Base-by-base conservation (phyloP, 371 early-diverging fungal species). In the Mitosporidium daphniae region DNA sequence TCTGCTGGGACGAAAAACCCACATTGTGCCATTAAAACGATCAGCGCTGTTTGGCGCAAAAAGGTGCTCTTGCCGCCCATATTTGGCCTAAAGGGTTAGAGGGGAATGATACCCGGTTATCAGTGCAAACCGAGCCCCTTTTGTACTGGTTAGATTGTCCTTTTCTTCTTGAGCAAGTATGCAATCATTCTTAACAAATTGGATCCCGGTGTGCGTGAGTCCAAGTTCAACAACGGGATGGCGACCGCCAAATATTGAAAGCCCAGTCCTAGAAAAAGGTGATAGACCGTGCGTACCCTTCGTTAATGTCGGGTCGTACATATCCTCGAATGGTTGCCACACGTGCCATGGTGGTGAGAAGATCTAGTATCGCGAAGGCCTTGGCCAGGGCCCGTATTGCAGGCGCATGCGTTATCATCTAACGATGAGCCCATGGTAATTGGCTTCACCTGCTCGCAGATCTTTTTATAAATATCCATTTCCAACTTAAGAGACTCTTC, bases 61-160 rank as follows among this genome's bases (percentile, higher is more conserved):
- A 86, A 91, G 3, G 89, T 80, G 32, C 68, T 67, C 41, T 80
- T 80, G 21, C 82, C 82, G 7, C 77, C 82, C 82, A 80, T 80
- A 32, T 80, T 80, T 0, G 82, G 78, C n/a, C 24, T n/a, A 20
- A n/a, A 8, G 7, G n/a, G 20, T 20, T 7, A 8, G 20, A 20
- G 9, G 9, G 7, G 9, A 20, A 9, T 8, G 7, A 8, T 20
- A 20, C 20, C 20, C 20, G 20, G 20, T 20, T 8, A 20, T 20
- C 9, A 20, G 9, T 7, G 20, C 7, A 20, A 20, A 20, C 9
- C 20, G 7, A n/a, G n/a, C n/a, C 20, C 9, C 9, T n/a, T 20
- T 20, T 20, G 20, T 8, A 20, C 9, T n/a, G 9, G 9, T 7
- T 20, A 20, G 9, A 20, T n/a, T 8, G 20, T 20, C 20, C 8